phyloP scores from a whole-genome alignment of 352 stramenopile species.

The Globisporangium echinulatum region DNA sequence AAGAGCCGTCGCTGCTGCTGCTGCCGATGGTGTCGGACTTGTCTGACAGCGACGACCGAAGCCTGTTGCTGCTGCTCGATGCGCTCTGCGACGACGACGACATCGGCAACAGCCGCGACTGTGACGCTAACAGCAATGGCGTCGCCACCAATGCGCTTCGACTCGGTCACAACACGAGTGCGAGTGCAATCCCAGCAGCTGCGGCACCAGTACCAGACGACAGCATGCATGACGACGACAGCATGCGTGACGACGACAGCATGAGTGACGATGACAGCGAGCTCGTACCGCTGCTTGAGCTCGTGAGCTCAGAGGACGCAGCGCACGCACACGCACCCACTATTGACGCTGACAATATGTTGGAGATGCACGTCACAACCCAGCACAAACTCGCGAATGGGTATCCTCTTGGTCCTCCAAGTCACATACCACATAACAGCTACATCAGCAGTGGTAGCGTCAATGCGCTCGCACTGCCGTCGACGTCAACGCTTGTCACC shows the following conservation, averaged over 20 bases:
- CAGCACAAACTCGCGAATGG: background rate
- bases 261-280: background rate
- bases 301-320: constrained; percentile 1
- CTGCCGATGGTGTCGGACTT: background rate
- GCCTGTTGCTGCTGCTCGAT: background rate
- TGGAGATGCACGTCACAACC: background rate
- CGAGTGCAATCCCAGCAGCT: background rate
- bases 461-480: background rate
- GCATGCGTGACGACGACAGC: no score
- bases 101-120: background rate
- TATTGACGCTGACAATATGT: background rate
- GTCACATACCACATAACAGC: no score
- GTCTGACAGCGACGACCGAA: background rate
- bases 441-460: no score
- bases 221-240: no score
- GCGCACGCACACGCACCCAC: background rate
- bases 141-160: background rate
- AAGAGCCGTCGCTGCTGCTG: background rate
- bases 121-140: no score
- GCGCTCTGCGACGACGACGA: background rate
- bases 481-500: background rate
- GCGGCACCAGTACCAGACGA: no score
- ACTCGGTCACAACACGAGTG: background rate
- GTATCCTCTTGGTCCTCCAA: no score
- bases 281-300: background rate